phyloP scores from a whole-genome alignment of 371 early-diverging fungal species.

The Circinella minor region DNA sequence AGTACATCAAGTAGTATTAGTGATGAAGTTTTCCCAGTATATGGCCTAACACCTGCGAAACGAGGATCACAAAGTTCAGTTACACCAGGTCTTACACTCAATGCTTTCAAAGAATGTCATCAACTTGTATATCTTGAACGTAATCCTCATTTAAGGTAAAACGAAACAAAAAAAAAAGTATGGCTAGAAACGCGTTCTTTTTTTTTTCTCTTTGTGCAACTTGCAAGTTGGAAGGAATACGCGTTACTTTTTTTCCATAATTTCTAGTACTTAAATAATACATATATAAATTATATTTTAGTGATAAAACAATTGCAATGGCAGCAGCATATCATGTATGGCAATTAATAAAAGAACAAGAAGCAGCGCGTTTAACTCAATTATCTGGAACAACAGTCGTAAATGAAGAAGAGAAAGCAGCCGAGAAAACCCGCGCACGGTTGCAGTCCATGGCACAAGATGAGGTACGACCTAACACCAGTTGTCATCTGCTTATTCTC shows the following conservation, averaged over 20 bases:
- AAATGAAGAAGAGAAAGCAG: neutral
- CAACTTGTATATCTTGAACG: slow-evolving; percentile 31
- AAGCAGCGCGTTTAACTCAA: slow-evolving; percentile 12
- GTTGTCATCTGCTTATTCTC: slow-evolving; percentile 5
- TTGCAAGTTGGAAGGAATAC: neutral
- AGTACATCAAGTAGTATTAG: slow-evolving; percentile 7
- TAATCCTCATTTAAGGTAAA: slow-evolving; percentile 35
- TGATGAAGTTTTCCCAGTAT: slow-evolving; percentile 23
- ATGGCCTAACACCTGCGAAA: slow-evolving; percentile 48
- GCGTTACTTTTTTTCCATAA: neutral
- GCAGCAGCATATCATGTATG: slow-evolving; percentile 53
- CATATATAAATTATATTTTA: slow-evolving; percentile 4
- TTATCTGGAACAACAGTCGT: neutral
- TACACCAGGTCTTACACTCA: slow-evolving; percentile 27
- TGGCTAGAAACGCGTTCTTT: neutral
- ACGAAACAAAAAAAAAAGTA: neutral
- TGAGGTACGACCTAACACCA: slow-evolving; percentile 18
- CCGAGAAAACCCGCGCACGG: slow-evolving; percentile 14
- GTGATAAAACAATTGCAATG: slow-evolving; percentile 55
- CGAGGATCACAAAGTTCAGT: slow-evolving; percentile 44
- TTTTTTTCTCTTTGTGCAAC: neutral
- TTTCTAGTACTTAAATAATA: too few species aligned
- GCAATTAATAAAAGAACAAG: slow-evolving; percentile 46
- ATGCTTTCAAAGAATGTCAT: slow-evolving; percentile 45
- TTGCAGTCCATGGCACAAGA: slow-evolving; percentile 24